These are phyloP conservation scores for sweet orange (Citrus sinensis) DNA, from an alignment of 345 rosid genomes.

Conservation along the genomic window DNA sequence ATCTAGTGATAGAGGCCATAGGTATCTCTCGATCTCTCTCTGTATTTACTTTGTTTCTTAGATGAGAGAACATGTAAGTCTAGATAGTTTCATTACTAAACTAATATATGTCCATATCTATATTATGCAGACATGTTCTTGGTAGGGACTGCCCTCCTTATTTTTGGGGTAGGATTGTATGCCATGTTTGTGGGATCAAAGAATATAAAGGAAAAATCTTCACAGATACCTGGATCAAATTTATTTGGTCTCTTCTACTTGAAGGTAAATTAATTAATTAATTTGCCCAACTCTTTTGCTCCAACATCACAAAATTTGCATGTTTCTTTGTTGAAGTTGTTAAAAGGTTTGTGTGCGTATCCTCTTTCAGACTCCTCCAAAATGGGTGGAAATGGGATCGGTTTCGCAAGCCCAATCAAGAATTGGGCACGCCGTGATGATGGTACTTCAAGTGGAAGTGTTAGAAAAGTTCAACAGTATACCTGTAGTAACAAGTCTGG, in stretches of 20 bases:
- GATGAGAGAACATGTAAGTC: too few relatives aligned
- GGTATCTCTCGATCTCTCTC: slow-evolving; percentile 30
- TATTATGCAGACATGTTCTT: slow-evolving; percentile 60
- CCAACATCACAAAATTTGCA: neutral
- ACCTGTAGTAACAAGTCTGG: slow-evolving; percentile 47
- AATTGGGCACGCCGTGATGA: slow-evolving; percentile 64
- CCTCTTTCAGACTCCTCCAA: slow-evolving; percentile 42
- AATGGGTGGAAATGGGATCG: slow-evolving; percentile 50
- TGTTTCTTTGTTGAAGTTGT: neutral
- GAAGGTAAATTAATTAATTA: slow-evolving; percentile 23
- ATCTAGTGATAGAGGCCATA: slow-evolving; percentile 55
- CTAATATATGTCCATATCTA: neutral
- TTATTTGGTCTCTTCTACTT: slow-evolving; percentile 51
- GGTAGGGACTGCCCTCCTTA: slow-evolving; percentile 62
- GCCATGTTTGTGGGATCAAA: slow-evolving; percentile 57
- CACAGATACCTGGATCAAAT: slow-evolving; percentile 36
- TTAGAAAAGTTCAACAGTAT: slow-evolving; percentile 56
- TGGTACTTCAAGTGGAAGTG: slow-evolving; percentile 73
- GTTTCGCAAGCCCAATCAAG: slow-evolving; percentile 60
- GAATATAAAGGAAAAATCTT: slow-evolving; percentile 13
- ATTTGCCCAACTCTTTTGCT: neutral
- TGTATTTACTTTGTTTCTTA: neutral
- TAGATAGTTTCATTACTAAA: neutral
- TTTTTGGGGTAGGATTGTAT: slow-evolving; percentile 57
- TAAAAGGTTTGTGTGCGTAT: neutral